Conservation (phyloP, 2,329 filamentous ascomycete genomes). For the Cytospora piceae region DNA sequence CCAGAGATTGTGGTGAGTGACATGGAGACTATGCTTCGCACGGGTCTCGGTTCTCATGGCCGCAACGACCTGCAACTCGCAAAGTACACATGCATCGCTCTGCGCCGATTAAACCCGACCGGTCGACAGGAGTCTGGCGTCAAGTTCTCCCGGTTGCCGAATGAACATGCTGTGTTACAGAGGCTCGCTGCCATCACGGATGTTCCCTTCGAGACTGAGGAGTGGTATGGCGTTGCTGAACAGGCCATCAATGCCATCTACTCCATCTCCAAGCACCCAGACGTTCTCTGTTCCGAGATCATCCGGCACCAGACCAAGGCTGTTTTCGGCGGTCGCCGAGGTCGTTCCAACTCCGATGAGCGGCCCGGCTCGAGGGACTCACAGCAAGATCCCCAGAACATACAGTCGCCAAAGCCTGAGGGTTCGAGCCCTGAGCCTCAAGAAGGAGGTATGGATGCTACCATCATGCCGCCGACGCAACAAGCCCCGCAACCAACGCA, state of each 20-base stretch:
- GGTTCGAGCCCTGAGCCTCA: conserved; percentile 33
- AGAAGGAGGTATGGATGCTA: conserved; percentile 24
- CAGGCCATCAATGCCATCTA: conserved; percentile 97
- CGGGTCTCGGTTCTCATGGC: conserved; percentile 82
- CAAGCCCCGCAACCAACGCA: conserved; percentile 26
- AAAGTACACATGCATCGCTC: conserved; percentile 92
- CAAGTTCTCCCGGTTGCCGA: conserved; percentile 78
- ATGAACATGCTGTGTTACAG: conserved; percentile 85
- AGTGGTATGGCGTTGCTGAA: conserved; percentile 95
- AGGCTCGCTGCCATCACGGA: conserved; percentile 85
- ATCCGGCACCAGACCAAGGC: conserved; percentile 82
- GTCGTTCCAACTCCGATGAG: conserved; percentile 49
- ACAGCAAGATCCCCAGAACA: conserved; percentile 35
- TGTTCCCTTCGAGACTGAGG: conserved; percentile 84
- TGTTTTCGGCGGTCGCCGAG: conserved; percentile 62
- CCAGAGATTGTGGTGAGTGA: conserved; percentile 93
- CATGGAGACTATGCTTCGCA: conserved; percentile 91
- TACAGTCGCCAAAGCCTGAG: conserved; percentile 40
- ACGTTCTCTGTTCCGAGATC: conserved; percentile 89
- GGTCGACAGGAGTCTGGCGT: conserved; percentile 73
- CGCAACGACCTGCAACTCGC: conserved; percentile 83
- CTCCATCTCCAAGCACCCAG: conserved; percentile 88
- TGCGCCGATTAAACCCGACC: conserved; percentile 85
- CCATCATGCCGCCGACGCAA: conserved; percentile 27
- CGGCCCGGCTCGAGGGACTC: conserved; percentile 29